Evolutionary conservation across 441 rosid species (phyloP), one percentile per base, ranked within the genome.

Genomic region (Hura crepitans): DNA sequence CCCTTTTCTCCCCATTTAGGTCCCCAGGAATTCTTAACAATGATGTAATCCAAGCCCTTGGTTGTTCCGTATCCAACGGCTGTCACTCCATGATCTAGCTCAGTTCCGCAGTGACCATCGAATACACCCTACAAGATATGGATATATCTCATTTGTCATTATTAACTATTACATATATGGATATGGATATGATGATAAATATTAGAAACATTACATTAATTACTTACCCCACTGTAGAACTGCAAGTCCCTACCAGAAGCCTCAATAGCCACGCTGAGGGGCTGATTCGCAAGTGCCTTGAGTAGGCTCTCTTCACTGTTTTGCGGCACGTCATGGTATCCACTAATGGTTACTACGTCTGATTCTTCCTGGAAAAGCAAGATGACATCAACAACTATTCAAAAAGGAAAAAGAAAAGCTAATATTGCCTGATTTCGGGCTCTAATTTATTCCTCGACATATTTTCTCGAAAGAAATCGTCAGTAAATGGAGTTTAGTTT

Each of bases 241-340:
- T 94, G 99, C 85, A 94, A 92, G 69, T 90, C 92, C 78, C 96
- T 86, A 25, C 86, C 89, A 25, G 99, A 94, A 72, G 99, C 97
- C 14, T 92, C 97, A 72, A 92, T 86, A 66, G 99, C 99, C 31
- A 95, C 91, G 61, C 99, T 94, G 18, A 95, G 79, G 4, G 97
- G 99, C 73, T 90, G 99, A 51, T 85, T 82, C 53, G 96, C 94
- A 33, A 94, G 85, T 28, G 97, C 99, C 75, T 90, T 87, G 74
- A 92, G 30, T 12, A 92, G 79, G 77, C 85, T 85, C 72, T 82
- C 74, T 58, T 92, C 99, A 45, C 85, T 79, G 75, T 90, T 90
- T n/a, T 56, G 71, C 0, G 93, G 99, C 65, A 94, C 97, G 13
- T 94, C 97, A 30, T 74, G 82, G 81, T 92, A 90, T 23, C 97